Base-by-base conservation (phyloP, 1,284 basidiomycete species). In the Rhodotorula sp. region DNA sequence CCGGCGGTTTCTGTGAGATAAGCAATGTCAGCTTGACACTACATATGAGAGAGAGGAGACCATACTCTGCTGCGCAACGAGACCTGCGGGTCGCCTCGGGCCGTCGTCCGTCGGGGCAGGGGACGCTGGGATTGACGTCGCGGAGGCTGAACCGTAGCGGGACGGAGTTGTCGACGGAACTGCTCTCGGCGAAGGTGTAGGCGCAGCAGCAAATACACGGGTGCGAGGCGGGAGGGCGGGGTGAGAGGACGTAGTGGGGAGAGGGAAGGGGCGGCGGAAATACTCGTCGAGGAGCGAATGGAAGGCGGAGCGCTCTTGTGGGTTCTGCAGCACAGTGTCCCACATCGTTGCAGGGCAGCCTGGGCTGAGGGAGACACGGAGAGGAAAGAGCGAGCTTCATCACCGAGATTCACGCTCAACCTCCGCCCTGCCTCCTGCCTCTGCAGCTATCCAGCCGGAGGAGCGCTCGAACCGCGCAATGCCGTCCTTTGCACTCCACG, bases 271-370 rank as follows among this genome's bases (percentile, higher is more conserved):
- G 10, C 61, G 37, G 2, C 10, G 17, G 19, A 72, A 75, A 63
- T 75, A 75, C 22, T 72, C 70, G 44, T 34, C 62, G 12, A 75
- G 60, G 25, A 75, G 46, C 1, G 55, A n/a, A 15, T 34, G 8
- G 56, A 75, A 70, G n/a, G 65, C 68, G 0, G 41, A 5, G 13
- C 54, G 54, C 48, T 74, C 73, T 29, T 48, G 8, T 0, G 61
- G 59, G 13, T 66, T 53, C 3, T 39, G 3, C 1, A 69, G 67
- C 1, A 64, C 62, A 19, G 37, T 13, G 1, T 27, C 12, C 67
- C 67, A 73, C 64, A 70, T 69, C 34, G 10, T 6, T 6, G 34
- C 13, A 50, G 37, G 60, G 50, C 9, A 41, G n/a, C 3, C 12
- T 13, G 50, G 7, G 12, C 50, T 29, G 50, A 19, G 51, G 10